Evolutionary conservation across 1,284 basidiomycete genomes (phyloP).

Genomic region (Schizophyllum commune): DNA sequence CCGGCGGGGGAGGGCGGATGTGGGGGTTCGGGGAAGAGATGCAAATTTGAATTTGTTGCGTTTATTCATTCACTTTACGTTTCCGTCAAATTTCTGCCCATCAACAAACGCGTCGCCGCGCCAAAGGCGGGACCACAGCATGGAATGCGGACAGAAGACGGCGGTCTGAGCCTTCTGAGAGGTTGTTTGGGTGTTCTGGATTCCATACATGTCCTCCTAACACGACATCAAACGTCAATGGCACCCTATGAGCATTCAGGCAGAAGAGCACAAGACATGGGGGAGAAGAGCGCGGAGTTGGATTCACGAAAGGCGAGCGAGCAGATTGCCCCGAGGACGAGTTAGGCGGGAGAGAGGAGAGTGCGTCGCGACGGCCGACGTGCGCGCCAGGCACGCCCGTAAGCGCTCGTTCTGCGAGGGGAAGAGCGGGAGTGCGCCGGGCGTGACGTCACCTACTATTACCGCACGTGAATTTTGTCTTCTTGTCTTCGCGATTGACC

Average conservation of each 20-base stretch:
- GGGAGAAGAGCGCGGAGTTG: no score
- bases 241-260: no score
- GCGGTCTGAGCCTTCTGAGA: background rate
- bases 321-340: background rate
- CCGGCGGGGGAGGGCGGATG: conserved; percentile 10
- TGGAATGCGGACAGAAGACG: background rate
- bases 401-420: background rate
- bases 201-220: no score
- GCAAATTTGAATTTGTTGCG: background rate
- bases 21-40: background rate
- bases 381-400: background rate
- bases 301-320: no score
- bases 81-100: background rate
- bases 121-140: background rate
- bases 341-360: background rate
- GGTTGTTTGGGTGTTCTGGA: background rate
- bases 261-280: no score
- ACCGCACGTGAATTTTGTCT: background rate
- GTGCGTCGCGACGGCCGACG: background rate
- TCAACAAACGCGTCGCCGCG: background rate
- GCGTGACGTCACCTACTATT: background rate
- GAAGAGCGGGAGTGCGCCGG: background rate
- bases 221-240: no score
- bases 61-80: background rate
- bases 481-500: background rate